Percentiles rank a stretch among this genome's conserved stretches.
Conservation (phyloP, 495 filamentous ascomycete species). For the Penicillium canescens region DNA sequence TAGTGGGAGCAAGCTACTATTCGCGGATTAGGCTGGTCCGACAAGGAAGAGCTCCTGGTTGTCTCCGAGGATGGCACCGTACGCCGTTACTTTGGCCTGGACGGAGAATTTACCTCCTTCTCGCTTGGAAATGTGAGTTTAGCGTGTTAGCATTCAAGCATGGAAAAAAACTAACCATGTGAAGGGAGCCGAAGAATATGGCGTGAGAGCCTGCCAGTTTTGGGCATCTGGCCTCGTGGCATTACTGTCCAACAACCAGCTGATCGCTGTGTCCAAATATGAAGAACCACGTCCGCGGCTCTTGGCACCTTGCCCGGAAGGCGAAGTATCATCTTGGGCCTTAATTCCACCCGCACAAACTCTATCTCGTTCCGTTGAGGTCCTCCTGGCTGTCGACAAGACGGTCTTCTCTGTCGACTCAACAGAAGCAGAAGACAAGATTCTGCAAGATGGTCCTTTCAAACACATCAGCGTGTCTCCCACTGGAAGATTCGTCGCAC, state of each 20-base stretch:
- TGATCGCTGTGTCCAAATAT: slow-evolving; percentile 85
- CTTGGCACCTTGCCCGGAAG: slow-evolving; percentile 75
- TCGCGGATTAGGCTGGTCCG: slow-evolving; percentile 92
- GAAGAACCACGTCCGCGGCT: slow-evolving; percentile 86
- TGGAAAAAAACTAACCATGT: slow-evolving; percentile 14
- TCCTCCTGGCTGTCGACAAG: slow-evolving; percentile 79
- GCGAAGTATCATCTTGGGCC: slow-evolving; percentile 82
- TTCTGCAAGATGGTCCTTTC: slow-evolving; percentile 89
- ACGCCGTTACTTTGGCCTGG: slow-evolving; percentile 85
- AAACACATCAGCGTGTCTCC: slow-evolving; percentile 86
- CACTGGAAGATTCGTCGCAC: slow-evolving; percentile 80
- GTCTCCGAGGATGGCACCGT: slow-evolving; percentile 89
- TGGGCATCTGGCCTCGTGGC: slow-evolving; percentile 91
- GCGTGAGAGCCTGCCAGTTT: slow-evolving; percentile 85
- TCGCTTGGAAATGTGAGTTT: slow-evolving; percentile 77
- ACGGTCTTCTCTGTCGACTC: slow-evolving; percentile 87
- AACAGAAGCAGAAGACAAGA: slow-evolving; percentile 84
- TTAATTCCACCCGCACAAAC: slow-evolving; percentile 87
- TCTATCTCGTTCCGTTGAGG: slow-evolving; percentile 92
- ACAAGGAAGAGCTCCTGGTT: slow-evolving; percentile 89
- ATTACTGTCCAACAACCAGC: slow-evolving; percentile 83
- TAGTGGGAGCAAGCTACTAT: slow-evolving; percentile 92
- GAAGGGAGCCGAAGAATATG: slow-evolving; percentile 79
- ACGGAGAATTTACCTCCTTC: slow-evolving; percentile 94
- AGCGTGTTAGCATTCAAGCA: not conserved